Evolutionary conservation across 306 rosid genomes (phyloP).

Genomic region (Prunus davidiana): DNA sequence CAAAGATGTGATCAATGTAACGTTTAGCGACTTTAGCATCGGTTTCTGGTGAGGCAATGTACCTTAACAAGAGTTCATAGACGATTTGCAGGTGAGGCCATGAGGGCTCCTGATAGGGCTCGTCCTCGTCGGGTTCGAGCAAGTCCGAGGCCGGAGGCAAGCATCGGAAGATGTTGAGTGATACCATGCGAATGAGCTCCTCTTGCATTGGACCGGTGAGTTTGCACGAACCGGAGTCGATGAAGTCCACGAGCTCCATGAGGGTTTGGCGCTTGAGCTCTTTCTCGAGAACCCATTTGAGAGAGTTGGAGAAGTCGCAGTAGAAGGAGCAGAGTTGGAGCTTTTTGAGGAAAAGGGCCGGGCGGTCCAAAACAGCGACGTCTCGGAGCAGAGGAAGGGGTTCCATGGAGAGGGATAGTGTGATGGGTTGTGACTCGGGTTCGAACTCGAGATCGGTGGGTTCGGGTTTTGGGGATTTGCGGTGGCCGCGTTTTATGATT

Average conservation of each 20-base stretch:
- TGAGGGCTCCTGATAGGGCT: slow-evolving; percentile 41
- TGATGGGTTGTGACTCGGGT: slow-evolving; percentile 18
- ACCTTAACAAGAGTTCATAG: slow-evolving; percentile 56
- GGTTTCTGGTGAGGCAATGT: slow-evolving; percentile 53
- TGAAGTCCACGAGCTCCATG: slow-evolving; percentile 45
- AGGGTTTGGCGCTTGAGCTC: slow-evolving; percentile 76
- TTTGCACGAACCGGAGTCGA: slow-evolving; percentile 45
- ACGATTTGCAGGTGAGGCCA: slow-evolving; percentile 70
- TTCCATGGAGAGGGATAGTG: slow-evolving; percentile 36
- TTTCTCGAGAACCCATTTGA: slow-evolving; percentile 32
- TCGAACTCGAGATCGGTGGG: slow-evolving; percentile 16
- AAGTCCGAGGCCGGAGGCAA: slow-evolving; percentile 48
- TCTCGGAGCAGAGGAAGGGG: slow-evolving; percentile 48
- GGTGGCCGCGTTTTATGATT: slow-evolving; percentile 60
- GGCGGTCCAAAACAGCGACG: slow-evolving; percentile 43
- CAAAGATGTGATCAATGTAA: slow-evolving; percentile 52
- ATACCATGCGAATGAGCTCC: slow-evolving; percentile 57
- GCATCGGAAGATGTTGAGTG: slow-evolving; percentile 66
- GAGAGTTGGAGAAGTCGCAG: slow-evolving; percentile 50
- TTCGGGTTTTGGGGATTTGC: slow-evolving; percentile 41
- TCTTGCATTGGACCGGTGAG: slow-evolving; percentile 50
- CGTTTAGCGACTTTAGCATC: slow-evolving; percentile 54
- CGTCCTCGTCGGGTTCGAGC: slow-evolving; percentile 59
- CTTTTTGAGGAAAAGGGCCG: slow-evolving; percentile 43
- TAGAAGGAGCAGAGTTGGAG: slow-evolving; percentile 45